A percentile compares a stretch with the other conserved stretches of the same genome.
These are phyloP conservation scores for Tolypocladium tundrense DNA, from an alignment of 2,329 filamentous ascomycete genomes.

Conservation along the genomic window DNA sequence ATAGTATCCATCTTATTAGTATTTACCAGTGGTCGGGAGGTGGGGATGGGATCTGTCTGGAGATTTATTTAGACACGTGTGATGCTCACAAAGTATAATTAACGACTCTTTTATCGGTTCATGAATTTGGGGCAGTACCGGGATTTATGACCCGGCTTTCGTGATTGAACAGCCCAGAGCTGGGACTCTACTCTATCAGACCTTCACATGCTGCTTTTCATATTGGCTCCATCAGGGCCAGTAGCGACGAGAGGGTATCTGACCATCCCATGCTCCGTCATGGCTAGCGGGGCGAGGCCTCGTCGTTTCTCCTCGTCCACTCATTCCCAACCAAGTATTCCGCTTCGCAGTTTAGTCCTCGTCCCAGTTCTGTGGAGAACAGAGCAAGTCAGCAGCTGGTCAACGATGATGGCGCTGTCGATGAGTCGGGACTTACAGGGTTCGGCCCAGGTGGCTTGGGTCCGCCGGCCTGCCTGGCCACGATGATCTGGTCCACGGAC, in stretches of 20 bases:
- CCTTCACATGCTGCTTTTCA: background rate
- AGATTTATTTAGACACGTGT: background rate
- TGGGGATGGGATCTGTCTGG: background rate
- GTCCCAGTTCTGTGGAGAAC: constrained; percentile 44
- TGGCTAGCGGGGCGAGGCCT: background rate
- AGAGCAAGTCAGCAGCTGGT: constrained; percentile 15
- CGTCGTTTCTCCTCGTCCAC: background rate
- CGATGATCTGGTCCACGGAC: constrained; percentile 97
- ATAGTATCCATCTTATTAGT: background rate
- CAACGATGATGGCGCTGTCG: background rate
- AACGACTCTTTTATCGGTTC: background rate
- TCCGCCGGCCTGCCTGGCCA: constrained; percentile 90
- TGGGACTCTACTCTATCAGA: background rate
- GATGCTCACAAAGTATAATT: background rate
- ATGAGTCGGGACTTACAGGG: constrained; percentile 38
- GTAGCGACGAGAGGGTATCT: constrained; percentile 10
- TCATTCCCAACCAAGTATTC: background rate
- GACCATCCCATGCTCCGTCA: constrained; percentile 10
- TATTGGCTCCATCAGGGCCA: background rate
- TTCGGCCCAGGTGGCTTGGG: constrained; percentile 95
- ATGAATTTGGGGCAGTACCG: background rate
- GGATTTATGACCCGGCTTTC: background rate
- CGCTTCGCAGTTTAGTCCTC: constrained; percentile 37
- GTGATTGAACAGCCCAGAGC: background rate
- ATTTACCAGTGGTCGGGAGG: background rate